A percentile compares a stretch with the other conserved stretches of the same genome.
These are phyloP conservation scores for Strigomonas oncopelti DNA, from an alignment of 208 protist genomes.

Conservation along the genomic window DNA sequence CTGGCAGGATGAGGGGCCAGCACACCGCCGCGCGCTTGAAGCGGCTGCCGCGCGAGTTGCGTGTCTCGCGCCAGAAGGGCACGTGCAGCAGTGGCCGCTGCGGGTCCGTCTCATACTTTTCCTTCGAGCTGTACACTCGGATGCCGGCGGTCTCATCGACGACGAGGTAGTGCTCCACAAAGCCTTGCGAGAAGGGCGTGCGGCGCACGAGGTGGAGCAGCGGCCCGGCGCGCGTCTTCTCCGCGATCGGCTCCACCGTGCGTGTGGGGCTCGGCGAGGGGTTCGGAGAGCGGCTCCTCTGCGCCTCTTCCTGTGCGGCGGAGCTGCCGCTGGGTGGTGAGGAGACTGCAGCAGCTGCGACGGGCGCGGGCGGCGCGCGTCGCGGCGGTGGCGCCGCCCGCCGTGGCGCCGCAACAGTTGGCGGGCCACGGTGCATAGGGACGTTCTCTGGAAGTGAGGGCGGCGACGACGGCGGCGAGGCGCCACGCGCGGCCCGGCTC, in stretches of 20 bases:
- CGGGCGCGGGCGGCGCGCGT: neutral
- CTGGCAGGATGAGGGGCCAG: conserved; percentile 57
- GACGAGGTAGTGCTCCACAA: conserved; percentile 55
- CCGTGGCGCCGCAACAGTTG: neutral
- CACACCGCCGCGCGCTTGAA: conserved; percentile 66
- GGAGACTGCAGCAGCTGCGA: no score
- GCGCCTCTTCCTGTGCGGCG: neutral
- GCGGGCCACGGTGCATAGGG: neutral
- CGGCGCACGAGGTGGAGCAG: conserved; percentile 40
- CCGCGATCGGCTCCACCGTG: neutral
- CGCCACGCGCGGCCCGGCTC: conserved; percentile 17
- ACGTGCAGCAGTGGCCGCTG: conserved; percentile 28
- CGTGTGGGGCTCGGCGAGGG: neutral
- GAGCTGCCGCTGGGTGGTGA: neutral
- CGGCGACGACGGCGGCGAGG: neutral
- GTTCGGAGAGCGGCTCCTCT: neutral
- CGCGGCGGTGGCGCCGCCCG: neutral
- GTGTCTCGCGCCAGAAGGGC: conserved; percentile 44
- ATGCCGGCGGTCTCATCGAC: conserved; percentile 40
- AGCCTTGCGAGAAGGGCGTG: conserved; percentile 10
- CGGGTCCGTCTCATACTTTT: conserved; percentile 18
- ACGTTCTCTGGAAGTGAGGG: neutral
- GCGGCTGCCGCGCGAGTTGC: conserved; percentile 63
- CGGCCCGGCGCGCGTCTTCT: conserved; percentile 26
- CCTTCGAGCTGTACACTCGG: conserved; percentile 32